phyloP scores from a whole-genome alignment of 1,284 basidiomycete species.

The Moesziomyces sp. region DNA sequence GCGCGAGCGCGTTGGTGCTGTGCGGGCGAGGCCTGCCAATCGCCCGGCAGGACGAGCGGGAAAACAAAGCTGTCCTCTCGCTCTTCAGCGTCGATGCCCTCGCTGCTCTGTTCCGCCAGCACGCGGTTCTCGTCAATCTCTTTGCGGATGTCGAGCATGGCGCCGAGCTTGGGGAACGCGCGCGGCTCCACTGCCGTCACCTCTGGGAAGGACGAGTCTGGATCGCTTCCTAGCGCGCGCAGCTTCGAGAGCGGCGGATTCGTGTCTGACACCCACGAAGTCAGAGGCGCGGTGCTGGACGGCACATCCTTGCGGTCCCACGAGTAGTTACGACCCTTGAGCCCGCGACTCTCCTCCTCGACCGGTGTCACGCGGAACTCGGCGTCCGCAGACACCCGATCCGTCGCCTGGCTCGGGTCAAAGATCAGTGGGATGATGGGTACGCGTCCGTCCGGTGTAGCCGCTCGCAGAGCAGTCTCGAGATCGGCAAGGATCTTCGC shows the following conservation, averaged over 20 bases:
- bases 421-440: conserved; percentile 51
- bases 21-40: conserved; percentile 46
- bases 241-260: conserved; percentile 37
- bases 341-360: conserved; percentile 53
- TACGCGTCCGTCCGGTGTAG: conserved; percentile 2
- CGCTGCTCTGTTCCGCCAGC: neutral
- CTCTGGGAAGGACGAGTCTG: conserved; percentile 20
- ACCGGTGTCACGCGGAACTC: conserved; percentile 48
- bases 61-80: conserved; percentile 53
- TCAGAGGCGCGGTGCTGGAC: conserved; percentile 9
- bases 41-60: conserved; percentile 58
- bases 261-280: conserved; percentile 38
- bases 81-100: conserved; percentile 1
- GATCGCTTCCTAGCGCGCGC: conserved; percentile 21
- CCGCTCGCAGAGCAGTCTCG: conserved; percentile 32
- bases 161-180: conserved; percentile 41
- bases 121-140: conserved; percentile 25
- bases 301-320: conserved; percentile 49
- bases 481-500: conserved; percentile 52
- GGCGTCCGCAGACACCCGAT: conserved; percentile 21
- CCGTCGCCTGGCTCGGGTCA: conserved; percentile 19
- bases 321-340: conserved; percentile 46
- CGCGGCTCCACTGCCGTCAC: conserved; percentile 55
- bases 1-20: conserved; percentile 37
- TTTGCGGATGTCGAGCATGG: conserved; percentile 34